These are phyloP conservation scores for Rhizoctonia solani DNA, from an alignment of 1,284 basidiomycete species.

Conservation along the genomic window DNA sequence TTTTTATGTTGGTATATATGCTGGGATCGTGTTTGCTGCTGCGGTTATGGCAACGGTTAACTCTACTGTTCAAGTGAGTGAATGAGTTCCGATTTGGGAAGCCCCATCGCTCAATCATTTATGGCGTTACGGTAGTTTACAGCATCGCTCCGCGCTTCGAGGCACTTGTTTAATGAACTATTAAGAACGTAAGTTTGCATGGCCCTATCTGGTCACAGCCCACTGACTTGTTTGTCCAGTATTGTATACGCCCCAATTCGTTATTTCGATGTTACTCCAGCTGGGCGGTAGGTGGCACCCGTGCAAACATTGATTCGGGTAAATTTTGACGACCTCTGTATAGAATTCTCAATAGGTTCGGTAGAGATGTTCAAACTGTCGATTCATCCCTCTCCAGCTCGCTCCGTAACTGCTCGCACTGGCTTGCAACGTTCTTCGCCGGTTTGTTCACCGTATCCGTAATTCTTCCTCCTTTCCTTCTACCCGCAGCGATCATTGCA, in stretches of 20 bases:
- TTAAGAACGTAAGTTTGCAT: conserved; percentile 49
- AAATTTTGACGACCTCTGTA: conserved; percentile 27
- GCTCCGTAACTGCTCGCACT: conserved; percentile 71
- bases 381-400: conserved; percentile 71
- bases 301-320: not conserved
- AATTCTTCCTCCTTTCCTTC: conserved; percentile 72
- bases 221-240: not conserved
- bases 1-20: conserved; percentile 51
- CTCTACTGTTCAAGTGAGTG: conserved; percentile 42
- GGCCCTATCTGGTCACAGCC: not conserved
- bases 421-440: conserved; percentile 71
- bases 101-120: conserved; percentile 45
- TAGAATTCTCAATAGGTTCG: conserved; percentile 52
- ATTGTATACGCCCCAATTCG: conserved; percentile 33
- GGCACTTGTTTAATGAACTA: conserved; percentile 60
- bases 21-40: conserved; percentile 45
- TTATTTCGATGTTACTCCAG: conserved; percentile 43
- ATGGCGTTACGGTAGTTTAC: conserved; percentile 55
- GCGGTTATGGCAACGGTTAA: conserved; percentile 45
- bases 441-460: conserved; percentile 64
- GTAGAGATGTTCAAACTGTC: conserved; percentile 76
- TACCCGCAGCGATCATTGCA: conserved; percentile 70
- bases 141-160: conserved; percentile 63
- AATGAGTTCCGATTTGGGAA: not conserved
- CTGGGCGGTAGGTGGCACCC: conserved; percentile 34